Evolutionary conservation across 2,329 filamentous ascomycete genomes (phyloP).

Genomic region (Cladosporium sphaerospermum): DNA sequence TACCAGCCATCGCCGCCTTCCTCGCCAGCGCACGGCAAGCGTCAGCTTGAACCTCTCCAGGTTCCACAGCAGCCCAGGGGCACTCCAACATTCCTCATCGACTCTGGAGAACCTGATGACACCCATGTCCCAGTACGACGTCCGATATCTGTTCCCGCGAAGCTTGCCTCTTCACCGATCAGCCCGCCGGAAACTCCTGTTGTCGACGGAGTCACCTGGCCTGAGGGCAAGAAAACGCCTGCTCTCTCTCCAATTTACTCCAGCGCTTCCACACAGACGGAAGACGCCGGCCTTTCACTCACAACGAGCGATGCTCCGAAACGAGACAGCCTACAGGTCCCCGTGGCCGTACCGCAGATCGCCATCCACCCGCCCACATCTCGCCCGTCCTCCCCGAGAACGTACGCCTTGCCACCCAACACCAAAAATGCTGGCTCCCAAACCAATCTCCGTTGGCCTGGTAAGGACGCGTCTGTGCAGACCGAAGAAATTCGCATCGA

Average conservation of each 20-base stretch:
- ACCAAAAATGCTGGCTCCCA: constrained; percentile 80
- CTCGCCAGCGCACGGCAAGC: constrained; percentile 53
- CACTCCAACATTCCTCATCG: constrained; percentile 3
- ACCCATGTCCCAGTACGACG: not conserved
- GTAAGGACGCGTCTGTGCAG: constrained; percentile 61
- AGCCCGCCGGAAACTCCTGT: constrained; percentile 62
- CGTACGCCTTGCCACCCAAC: constrained; percentile 71
- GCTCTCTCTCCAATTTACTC: constrained; percentile 21
- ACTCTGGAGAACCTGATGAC: not conserved
- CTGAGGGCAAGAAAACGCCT: constrained; percentile 14
- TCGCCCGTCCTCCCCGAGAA: constrained; percentile 69
- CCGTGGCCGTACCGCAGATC: constrained; percentile 60
- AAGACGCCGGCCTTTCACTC: constrained; percentile 14
- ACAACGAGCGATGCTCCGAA: constrained; percentile 22
- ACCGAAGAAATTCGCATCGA: constrained; percentile 89
- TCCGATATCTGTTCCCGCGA: constrained; percentile 9
- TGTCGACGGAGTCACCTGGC: constrained; percentile 26
- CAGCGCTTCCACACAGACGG: constrained; percentile 29
- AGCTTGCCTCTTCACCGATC: constrained; percentile 37
- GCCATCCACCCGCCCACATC: constrained; percentile 84
- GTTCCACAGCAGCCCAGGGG: not conserved
- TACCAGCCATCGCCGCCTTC: constrained; percentile 78
- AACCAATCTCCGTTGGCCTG: constrained; percentile 51
- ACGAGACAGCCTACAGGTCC: constrained; percentile 26
- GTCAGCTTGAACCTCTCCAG: constrained; percentile 5